These are phyloP conservation scores for Tubosaeta brunneosetosa DNA, from an alignment of 768 basidiomycete genomes.

Conservation along the genomic window DNA sequence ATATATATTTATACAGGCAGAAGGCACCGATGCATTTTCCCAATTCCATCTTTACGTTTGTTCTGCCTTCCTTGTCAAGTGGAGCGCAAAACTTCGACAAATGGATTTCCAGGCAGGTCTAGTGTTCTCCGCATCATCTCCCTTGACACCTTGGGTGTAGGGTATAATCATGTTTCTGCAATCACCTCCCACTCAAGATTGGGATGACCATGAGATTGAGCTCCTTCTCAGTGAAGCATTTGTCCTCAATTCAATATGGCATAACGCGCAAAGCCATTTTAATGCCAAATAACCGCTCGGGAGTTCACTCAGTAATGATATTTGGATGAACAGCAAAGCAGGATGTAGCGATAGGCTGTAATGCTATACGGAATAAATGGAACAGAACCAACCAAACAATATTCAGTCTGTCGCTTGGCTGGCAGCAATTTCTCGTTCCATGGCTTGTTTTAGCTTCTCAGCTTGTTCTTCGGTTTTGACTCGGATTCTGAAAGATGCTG, in stretches of 20 bases:
- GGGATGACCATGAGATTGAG: conserved; percentile 95
- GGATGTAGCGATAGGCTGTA: conserved; percentile 24
- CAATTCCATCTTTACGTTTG: conserved; percentile 99
- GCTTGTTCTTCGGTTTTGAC: conserved; percentile 58
- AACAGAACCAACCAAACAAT: not conserved
- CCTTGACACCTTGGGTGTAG: conserved; percentile 36
- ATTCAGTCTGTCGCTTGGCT: conserved; percentile 27
- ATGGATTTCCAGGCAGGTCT: conserved; percentile 95
- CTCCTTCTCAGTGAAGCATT: conserved; percentile 95
- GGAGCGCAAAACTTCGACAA: conserved; percentile 87
- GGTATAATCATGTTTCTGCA: conserved; percentile 99
- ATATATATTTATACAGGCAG: conserved; percentile 57
- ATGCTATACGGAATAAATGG: conserved; percentile 14
- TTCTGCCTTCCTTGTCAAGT: conserved; percentile 92
- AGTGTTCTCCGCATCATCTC: not conserved
- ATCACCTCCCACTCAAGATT: conserved; percentile 84
- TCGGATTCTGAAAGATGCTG: conserved; percentile 59
- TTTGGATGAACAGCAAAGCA: conserved; percentile 12
- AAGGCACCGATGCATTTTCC: conserved; percentile 96
- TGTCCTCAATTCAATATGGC: conserved; percentile 89
- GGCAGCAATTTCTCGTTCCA: conserved; percentile 59
- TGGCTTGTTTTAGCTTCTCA: conserved; percentile 47
- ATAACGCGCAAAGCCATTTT: conserved; percentile 88
- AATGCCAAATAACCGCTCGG: conserved; percentile 41
- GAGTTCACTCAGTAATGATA: not conserved